Conservation (phyloP, 192 early-diverging fungal genomes). For the Diversispora eburnea region DNA sequence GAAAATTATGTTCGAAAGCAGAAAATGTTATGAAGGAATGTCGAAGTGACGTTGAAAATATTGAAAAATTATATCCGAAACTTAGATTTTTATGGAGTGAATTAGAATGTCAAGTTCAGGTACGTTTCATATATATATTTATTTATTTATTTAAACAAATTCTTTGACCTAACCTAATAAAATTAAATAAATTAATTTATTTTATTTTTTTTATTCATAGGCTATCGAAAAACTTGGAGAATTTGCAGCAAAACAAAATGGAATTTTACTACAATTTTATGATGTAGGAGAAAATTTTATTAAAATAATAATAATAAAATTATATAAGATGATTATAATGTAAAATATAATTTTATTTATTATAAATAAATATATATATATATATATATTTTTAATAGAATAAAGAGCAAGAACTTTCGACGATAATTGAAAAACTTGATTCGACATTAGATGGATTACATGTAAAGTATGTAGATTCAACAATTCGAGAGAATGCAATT, state of each 20-base stretch:
- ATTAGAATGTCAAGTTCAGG: conserved; percentile 24
- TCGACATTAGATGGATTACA: conserved; percentile 17
- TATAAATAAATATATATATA: neutral
- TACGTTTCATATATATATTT: neutral
- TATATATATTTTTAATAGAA: conserved; percentile 1
- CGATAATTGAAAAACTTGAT: conserved; percentile 14
- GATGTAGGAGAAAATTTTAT: conserved; percentile 17
- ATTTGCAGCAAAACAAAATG: conserved; percentile 26
- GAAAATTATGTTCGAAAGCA: conserved; percentile 26
- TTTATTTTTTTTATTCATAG: neutral
- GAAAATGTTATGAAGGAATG: conserved; percentile 21
- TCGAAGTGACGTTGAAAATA: conserved; percentile 20
- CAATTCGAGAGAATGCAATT: conserved; percentile 21
- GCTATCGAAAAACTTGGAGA: conserved; percentile 9
- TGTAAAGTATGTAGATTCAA: conserved; percentile 12
- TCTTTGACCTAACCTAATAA: too few species aligned
- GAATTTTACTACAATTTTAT: conserved; percentile 19
- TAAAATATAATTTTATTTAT: neutral
- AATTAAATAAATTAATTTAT: neutral
- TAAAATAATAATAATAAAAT: too few species aligned
- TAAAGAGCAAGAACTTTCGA: conserved; percentile 26
- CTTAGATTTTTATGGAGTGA: conserved; percentile 26
- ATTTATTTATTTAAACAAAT: neutral
- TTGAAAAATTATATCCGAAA: conserved; percentile 27
- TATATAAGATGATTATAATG: neutral